Evolutionary conservation across 768 basidiomycete genomes (phyloP).

Genomic region (Amanita thiersii): DNA sequence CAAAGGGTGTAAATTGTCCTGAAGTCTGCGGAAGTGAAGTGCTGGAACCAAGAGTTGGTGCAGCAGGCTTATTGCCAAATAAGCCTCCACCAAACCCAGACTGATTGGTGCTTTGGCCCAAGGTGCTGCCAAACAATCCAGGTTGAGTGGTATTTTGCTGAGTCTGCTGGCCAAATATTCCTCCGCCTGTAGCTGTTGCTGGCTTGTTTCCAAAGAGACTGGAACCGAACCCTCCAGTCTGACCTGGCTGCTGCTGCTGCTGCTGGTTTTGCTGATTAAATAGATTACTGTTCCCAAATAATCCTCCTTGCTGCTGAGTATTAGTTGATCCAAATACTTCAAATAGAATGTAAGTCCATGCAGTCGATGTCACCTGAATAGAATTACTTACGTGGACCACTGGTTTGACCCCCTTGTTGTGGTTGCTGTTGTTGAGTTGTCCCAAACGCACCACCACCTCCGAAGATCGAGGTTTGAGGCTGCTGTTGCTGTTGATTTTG

Average conservation of each 20-base stretch:
- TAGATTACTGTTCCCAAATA: constrained; percentile 13
- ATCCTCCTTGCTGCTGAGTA: constrained; percentile 12
- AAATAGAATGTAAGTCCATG: not conserved
- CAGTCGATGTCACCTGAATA: constrained; percentile 6
- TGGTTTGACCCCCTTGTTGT: constrained; percentile 23
- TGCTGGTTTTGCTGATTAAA: constrained; percentile 20
- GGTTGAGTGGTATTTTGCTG: constrained; percentile 27
- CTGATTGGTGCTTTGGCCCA: constrained; percentile 34
- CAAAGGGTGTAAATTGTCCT: constrained; percentile 35
- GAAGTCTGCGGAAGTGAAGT: constrained; percentile 31
- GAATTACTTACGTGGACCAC: constrained; percentile 18
- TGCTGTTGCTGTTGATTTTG: constrained; percentile 28
- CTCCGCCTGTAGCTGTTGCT: constrained; percentile 21
- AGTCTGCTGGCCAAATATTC: constrained; percentile 36
- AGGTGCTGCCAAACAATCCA: constrained; percentile 42
- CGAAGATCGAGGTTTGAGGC: constrained; percentile 22
- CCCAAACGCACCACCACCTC: constrained; percentile 7
- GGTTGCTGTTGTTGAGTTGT: constrained; percentile 18
- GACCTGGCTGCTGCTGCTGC: constrained; percentile 24
- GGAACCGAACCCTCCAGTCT: constrained; percentile 20
- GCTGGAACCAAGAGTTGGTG: constrained; percentile 36
- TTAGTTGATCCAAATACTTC: constrained; percentile 4
- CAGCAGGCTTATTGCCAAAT: constrained; percentile 45
- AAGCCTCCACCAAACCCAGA: constrained; percentile 38
- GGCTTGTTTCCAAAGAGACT: constrained; percentile 39